These are phyloP conservation scores for Penicillium alfredii DNA, from an alignment of 495 filamentous ascomycete species.

Conservation along the genomic window DNA sequence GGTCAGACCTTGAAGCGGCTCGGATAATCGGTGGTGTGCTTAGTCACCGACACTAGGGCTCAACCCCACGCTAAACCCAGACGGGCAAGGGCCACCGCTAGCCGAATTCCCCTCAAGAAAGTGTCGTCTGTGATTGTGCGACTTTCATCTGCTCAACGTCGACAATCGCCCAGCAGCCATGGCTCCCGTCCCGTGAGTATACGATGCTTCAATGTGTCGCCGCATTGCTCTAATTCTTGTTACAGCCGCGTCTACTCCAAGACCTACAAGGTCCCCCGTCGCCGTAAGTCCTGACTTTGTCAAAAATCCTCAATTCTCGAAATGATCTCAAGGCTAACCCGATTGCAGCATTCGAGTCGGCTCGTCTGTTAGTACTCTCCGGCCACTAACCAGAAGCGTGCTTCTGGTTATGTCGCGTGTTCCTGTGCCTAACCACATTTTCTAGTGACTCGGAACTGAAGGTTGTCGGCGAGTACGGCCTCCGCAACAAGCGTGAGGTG, in stretches of 20 bases:
- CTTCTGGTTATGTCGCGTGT: constrained; percentile 89
- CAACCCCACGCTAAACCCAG: no score
- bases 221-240: constrained; percentile 30
- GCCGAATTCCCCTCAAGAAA: no score
- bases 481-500: constrained; percentile 99
- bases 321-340: constrained; percentile 27
- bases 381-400: constrained; percentile 98
- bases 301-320: constrained; percentile 8
- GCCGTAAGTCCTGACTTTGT: constrained; percentile 41
- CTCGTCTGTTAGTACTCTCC: constrained; percentile 93
- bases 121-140: no score
- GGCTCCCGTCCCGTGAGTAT: constrained; percentile 50
- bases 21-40: constrained; percentile 7
- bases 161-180: constrained; percentile 46
- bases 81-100: no score
- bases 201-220: constrained; percentile 2
- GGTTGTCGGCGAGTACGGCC: constrained; percentile 97
- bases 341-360: constrained; percentile 81
- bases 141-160: constrained; percentile 18
- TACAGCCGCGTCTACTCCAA: constrained; percentile 75
- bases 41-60: no score
- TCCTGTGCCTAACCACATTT: constrained; percentile 36
- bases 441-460: constrained; percentile 97
- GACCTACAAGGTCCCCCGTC: constrained; percentile 93
- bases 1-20: constrained; percentile 8